phyloP scores from a whole-genome alignment of 148 eudicot species.

The Drosera capensis region DNA sequence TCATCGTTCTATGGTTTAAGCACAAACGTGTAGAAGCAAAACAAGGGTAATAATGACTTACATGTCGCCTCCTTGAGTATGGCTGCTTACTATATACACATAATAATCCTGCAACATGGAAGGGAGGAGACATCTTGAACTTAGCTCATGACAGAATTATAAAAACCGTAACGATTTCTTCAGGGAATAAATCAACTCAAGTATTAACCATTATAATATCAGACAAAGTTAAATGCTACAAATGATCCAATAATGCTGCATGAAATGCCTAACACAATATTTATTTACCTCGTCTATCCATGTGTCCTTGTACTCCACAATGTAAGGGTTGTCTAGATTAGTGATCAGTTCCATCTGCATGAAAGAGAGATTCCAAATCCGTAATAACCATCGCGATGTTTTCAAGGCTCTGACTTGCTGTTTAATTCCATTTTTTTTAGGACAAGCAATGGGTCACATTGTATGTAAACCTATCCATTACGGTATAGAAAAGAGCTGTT shows the following conservation, averaged over 20 bases:
- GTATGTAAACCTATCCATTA: too few relatives aligned
- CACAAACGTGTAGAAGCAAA: neutral
- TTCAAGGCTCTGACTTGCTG: too few relatives aligned
- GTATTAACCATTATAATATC: neutral
- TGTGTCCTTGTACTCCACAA: conserved; percentile 77
- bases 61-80: conserved; percentile 88
- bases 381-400: too few relatives aligned
- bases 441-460: too few relatives aligned
- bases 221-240: neutral
- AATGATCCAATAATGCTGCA: neutral
- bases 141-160: neutral
- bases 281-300: conserved; percentile 93
- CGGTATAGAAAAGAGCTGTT: too few relatives aligned
- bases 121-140: neutral
- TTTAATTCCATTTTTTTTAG: too few relatives aligned
- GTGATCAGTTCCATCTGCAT: conserved; percentile 69
- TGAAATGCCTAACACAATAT: too few relatives aligned
- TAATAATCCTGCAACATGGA: conserved; percentile 38
- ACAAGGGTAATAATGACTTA: conserved; percentile 19
- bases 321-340: conserved; percentile 66
- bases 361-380: conserved; percentile 5
- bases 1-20: neutral
- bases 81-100: conserved; percentile 61
- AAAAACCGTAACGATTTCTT: too few relatives aligned
- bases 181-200: too few relatives aligned